Base-by-base conservation (phyloP, 768 basidiomycete genomes). In the Hypholoma fasciculare region DNA sequence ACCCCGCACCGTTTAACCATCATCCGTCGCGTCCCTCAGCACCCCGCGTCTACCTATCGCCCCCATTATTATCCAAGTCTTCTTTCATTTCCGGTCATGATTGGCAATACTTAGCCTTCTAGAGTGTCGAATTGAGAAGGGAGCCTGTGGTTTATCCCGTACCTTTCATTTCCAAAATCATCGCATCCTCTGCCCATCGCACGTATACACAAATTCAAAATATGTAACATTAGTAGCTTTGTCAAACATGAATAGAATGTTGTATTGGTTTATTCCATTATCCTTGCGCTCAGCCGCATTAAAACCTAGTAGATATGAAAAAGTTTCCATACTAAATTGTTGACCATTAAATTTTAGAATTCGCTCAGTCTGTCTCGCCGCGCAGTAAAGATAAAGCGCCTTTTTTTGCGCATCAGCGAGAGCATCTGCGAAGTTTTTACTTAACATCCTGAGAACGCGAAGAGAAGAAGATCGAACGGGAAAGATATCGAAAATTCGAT, bases 51-150 rank as follows among this genome's bases (percentile, higher is more conserved):
- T 55, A 11, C 34, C 38, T 27, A 42, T 17, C 49, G 27, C 47
- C 52, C 43, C 20, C 19, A 57, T 17, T 40, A 27, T 14, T 50
- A 16, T 44, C 49, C n/a, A 27, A 4, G 38, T 47, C 44, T 38
- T 44, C 52, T 47, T 57, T 55, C 37, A 34, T 30, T 43, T 43
- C 40, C 49, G 57, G 54, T 56, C 52, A 38, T 54, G 56, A 61
- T 61, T 61, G 51, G 60, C 56, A 51, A 23, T 57, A 42, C 27
- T 47, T 38, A 38, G 48, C 52, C 46, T 54, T 57, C 49, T 51
- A 20, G 34, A 47, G 54, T 30, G 17, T 54, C 54, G 44, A 43
- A 47, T 47, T 54, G 43, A 54, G 47, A 46, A 19, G 36, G 11
- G n/a, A 27, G 6, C 27, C 9, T 42, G n/a, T 34, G n/a, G 27